A percentile compares a stretch with the other conserved stretches of the same genome.
phyloP scores from a whole-genome alignment of 75 land plant species.

The Picea glauca region DNA sequence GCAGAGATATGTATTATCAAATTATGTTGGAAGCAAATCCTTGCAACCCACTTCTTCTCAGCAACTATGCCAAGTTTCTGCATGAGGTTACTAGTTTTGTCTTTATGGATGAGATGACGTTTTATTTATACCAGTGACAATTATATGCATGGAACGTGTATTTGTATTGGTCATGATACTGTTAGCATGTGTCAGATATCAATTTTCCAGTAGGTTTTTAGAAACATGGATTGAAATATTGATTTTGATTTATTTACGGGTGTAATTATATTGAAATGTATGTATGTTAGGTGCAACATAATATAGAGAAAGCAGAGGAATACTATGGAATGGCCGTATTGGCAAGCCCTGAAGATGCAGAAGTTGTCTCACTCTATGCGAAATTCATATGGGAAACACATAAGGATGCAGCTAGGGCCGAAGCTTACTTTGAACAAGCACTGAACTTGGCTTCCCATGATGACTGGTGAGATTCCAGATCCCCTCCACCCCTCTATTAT shows the following conservation, averaged over 20 bases:
- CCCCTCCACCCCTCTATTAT: neutral
- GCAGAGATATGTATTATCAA: slow-evolving; percentile 36
- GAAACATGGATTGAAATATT: neutral
- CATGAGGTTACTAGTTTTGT: slow-evolving; percentile 32
- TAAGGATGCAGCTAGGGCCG: slow-evolving; percentile 35
- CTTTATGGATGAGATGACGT: neutral
- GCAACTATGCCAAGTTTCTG: slow-evolving; percentile 55
- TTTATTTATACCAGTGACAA: no score
- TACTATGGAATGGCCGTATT: slow-evolving; percentile 49
- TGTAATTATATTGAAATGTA: neutral
- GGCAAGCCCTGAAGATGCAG: slow-evolving; percentile 37
- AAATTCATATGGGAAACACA: slow-evolving; percentile 40
- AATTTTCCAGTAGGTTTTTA: no score
- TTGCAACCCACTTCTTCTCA: slow-evolving; percentile 42
- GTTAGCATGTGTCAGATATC: no score
- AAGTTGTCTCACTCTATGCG: slow-evolving; percentile 36
- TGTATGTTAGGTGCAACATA: slow-evolving; percentile 12
- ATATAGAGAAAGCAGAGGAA: slow-evolving; percentile 30
- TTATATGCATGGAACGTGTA: no score
- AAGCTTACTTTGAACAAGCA: slow-evolving; percentile 48
- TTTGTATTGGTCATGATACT: no score
- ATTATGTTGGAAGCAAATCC: slow-evolving; percentile 60
- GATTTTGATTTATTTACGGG: neutral
- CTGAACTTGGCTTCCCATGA: slow-evolving; percentile 50
- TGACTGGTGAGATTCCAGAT: slow-evolving; percentile 18